Evolutionary conservation across 352 stramenopile genomes (phyloP).

Genomic region (Albugo candida): DNA sequence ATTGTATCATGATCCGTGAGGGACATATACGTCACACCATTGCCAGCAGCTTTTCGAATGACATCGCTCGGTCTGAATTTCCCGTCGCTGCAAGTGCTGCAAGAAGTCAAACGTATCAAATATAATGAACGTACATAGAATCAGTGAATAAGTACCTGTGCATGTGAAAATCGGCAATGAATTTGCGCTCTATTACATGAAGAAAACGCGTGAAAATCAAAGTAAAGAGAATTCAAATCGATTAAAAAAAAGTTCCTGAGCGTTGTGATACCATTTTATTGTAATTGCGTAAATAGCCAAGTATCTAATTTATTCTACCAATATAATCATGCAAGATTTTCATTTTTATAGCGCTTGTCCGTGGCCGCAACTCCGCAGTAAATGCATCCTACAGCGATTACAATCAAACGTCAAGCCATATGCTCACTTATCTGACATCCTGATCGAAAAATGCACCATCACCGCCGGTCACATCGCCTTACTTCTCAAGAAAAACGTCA

Average conservation of each 20-base stretch:
- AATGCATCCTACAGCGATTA: neutral
- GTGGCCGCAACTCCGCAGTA: neutral
- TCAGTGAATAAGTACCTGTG: constrained; percentile 28
- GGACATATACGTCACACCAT: constrained; percentile 65
- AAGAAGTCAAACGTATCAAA: neutral
- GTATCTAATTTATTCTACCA: too few relatives aligned
- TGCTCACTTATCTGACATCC: neutral
- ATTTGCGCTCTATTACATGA: constrained; percentile 27
- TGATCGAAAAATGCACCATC: neutral
- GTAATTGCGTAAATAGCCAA: too few relatives aligned
- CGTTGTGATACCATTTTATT: too few relatives aligned
- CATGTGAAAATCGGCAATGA: constrained; percentile 62
- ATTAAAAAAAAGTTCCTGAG: too few relatives aligned
- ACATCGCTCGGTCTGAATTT: constrained; percentile 57
- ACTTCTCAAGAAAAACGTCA: neutral
- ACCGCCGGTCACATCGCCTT: neutral
- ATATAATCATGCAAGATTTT: neutral
- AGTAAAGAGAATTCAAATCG: too few relatives aligned
- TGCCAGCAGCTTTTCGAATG: constrained; percentile 50
- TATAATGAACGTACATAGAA: neutral
- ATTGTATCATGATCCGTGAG: constrained; percentile 78
- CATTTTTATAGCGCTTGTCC: neutral
- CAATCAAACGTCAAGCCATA: too few relatives aligned
- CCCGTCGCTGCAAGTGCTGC: constrained; percentile 57
- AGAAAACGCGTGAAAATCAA: too few relatives aligned